Base-by-base conservation (phyloP, 2,329 filamentous ascomycete species). In the Sporothrix variecibatus region DNA sequence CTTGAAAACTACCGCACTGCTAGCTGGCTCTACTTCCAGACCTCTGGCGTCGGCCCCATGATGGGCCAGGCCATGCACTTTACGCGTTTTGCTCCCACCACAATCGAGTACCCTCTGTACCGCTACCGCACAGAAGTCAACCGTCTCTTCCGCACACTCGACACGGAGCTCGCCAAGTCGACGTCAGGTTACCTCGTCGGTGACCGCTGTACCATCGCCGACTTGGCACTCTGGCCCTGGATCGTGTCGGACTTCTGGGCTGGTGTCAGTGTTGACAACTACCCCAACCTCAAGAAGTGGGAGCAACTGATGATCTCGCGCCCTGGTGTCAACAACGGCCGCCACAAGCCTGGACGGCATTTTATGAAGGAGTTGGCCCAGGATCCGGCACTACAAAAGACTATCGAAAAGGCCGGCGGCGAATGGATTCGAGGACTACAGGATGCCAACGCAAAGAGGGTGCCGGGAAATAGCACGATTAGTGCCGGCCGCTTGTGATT, bases 11-110 rank as follows among this genome's bases (percentile, higher is more conserved):
- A 92, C 83, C 53, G 65, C 46, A 68, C 49, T 0, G 23, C 26
- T 38, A 34, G 56, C 71, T 65, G 87, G 86, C 83, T 89, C 74
- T 90, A 89, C 82, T 94, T 90, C 87, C 90, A 95, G 82, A 95
- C 95, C 83, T 92, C 91, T 1, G 93, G 93, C 2, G 85, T 95
- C 0, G 93, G 93, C 0, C 93, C 93, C 0, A 95, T 95, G 92
- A 93, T 95, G 80, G 91, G 86, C 58, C 93, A 96, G 81, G 88
- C 93, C 71, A 94, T 96, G 82, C 94, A 97, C 83, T 97, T 97
- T 83, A 26, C 74, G 88, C 86, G 86, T 73, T 97, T 97, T 79
- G 94, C 94, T 0, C 93, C 93, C 0, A 92, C 94, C 80, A 90
- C 89, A 81, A 95, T 97, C 78, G 51, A 56, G 51, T 56, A 56